These are phyloP conservation scores for Phytophthora syringae DNA, from an alignment of 352 stramenopile genomes.

Conservation along the genomic window DNA sequence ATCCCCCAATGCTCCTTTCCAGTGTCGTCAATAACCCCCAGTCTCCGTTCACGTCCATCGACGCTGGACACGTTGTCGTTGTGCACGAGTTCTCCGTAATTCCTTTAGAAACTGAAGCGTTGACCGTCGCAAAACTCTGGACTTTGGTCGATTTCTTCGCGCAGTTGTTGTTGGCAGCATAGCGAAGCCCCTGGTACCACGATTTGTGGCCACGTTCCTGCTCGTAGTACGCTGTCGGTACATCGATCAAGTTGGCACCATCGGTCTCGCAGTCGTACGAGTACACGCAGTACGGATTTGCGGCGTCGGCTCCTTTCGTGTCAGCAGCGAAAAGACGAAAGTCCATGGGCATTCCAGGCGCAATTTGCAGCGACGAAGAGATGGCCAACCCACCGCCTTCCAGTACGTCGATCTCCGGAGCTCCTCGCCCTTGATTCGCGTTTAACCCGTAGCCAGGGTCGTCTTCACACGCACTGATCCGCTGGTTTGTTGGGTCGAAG, in stretches of 20 bases:
- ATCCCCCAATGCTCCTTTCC: conserved; percentile 55
- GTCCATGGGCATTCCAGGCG: conserved; percentile 67
- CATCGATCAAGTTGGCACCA: conserved; percentile 53
- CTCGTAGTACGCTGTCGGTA: conserved; percentile 50
- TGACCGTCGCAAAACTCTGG: conserved; percentile 51
- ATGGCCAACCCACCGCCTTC: conserved; percentile 87
- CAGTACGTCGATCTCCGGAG: conserved; percentile 96
- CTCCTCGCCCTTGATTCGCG: conserved; percentile 82
- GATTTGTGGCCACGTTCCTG: conserved; percentile 52
- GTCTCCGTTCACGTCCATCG: conserved; percentile 55
- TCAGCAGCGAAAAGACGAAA: conserved; percentile 65
- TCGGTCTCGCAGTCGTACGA: conserved; percentile 53
- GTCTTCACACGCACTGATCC: conserved; percentile 90
- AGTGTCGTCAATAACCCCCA: conserved; percentile 49
- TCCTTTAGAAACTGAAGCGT: conserved; percentile 43
- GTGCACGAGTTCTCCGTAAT: conserved; percentile 60
- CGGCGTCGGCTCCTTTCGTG: conserved; percentile 18
- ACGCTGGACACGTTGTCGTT: conserved; percentile 49
- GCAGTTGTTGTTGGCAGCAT: conserved; percentile 67
- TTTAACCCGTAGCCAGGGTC: conserved; percentile 92
- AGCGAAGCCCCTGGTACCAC: conserved; percentile 72
- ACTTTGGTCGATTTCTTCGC: conserved; percentile 32
- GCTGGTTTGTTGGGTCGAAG: conserved; percentile 67
- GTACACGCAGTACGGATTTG: conserved; percentile 54
- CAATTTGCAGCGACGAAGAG: conserved; percentile 92